phyloP scores from a whole-genome alignment of 1,284 basidiomycete genomes.

The Papiliotrema terrestris region DNA sequence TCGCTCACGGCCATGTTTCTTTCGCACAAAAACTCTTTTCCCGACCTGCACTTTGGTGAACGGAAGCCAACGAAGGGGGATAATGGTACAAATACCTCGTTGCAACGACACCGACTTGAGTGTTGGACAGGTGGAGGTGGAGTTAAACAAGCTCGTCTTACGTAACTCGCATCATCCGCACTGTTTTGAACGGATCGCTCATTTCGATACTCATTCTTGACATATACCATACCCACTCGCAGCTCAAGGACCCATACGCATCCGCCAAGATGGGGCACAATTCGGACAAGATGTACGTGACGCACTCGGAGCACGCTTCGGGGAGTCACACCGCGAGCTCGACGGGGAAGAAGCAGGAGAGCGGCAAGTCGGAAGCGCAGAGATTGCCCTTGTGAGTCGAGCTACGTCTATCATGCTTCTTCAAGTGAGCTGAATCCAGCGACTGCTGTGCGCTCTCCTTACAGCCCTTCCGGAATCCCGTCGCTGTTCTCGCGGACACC shows the following conservation, averaged over 20 bases:
- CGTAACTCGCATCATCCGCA: too few species aligned
- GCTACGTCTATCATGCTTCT: neutral
- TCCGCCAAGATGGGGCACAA: slow-evolving; percentile 44
- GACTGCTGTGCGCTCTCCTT: slow-evolving; percentile 91
- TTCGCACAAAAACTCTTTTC: neutral
- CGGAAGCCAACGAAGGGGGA: neutral
- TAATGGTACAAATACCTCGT: too few species aligned
- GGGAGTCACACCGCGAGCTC: slow-evolving; percentile 45
- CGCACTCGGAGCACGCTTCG: slow-evolving; percentile 47
- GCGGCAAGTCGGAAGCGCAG: slow-evolving; percentile 41
- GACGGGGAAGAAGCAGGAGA: slow-evolving; percentile 38
- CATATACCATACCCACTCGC: too few species aligned
- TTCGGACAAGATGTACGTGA: slow-evolving; percentile 49
- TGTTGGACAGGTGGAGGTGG: too few species aligned
- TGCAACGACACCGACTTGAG: too few species aligned
- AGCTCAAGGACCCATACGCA: neutral
- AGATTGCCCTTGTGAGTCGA: slow-evolving; percentile 46
- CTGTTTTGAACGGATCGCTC: too few species aligned
- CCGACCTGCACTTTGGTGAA: neutral
- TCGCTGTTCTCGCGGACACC: slow-evolving; percentile 61
- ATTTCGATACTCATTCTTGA: too few species aligned
- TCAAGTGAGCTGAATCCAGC: slow-evolving; percentile 17
- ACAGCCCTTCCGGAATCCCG: slow-evolving; percentile 84
- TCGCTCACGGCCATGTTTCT: slow-evolving; percentile 20
- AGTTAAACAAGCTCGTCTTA: too few species aligned